A percentile compares a stretch with the other conserved stretches of the same genome.
These are phyloP conservation scores for Clonostachys chloroleuca DNA, from an alignment of 2,329 filamentous ascomycete genomes.

Conservation along the genomic window DNA sequence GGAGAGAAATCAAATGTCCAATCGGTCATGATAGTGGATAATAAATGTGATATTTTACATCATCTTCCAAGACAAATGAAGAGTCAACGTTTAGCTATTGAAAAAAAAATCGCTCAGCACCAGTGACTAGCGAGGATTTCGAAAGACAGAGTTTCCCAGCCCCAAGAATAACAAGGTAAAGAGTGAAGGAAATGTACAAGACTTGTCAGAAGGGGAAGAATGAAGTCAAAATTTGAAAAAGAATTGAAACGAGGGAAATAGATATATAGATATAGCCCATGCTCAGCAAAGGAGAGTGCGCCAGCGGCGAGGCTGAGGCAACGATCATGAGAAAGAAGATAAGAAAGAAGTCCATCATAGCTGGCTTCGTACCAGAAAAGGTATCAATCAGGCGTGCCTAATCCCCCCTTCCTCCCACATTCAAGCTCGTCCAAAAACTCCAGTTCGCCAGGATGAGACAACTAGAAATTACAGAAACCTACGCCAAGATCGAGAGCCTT, in stretches of 20 bases:
- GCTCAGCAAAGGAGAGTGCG: conserved; percentile 4
- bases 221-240: conserved; percentile 3
- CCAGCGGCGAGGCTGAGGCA: background rate
- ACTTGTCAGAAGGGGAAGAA: background rate
- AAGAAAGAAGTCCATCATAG: background rate
- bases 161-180: background rate
- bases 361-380: background rate
- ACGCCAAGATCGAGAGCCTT: too few relatives aligned
- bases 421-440: too few relatives aligned
- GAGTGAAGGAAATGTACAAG: background rate
- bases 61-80: conserved; percentile 3
- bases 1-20: background rate
- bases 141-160: background rate
- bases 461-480: too few relatives aligned
- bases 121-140: background rate
- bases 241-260: conserved; percentile 10
- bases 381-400: too few relatives aligned
- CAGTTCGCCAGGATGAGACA: too few relatives aligned
- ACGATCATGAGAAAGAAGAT: conserved; percentile 1
- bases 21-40: conserved; percentile 3
- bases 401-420: too few relatives aligned
- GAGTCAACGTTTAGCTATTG: conserved; percentile 3
- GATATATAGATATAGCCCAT: background rate
- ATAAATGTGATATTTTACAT: conserved; percentile 6
- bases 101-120: background rate